Base-by-base conservation (phyloP, 225 moss, liverwort and hornwort species). In the Bryoerythrophyllum caledonicum region DNA sequence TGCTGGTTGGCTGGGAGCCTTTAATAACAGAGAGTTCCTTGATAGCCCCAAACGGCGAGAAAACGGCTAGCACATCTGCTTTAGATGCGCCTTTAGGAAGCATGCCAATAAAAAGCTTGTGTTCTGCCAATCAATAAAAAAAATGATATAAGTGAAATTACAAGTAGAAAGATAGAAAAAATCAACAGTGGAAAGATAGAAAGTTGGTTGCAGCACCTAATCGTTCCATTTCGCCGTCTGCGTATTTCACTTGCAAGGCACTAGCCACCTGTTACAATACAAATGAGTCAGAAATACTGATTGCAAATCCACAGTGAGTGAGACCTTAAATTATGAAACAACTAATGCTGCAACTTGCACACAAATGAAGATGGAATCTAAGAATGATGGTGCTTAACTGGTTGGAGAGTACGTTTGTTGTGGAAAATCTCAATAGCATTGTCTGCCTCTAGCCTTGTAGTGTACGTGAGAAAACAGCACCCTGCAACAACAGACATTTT, bases 21-120 rank as follows among this genome's bases (percentile, higher is more conserved):
- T 93, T 95, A 79, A 95, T 95, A 12, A 95, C 91, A 66, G 93
- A 95, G 4, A 95, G 83, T 62, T 95, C 95, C 74, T 83, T 95
- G 32, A 95, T 85, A 54, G 65, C 65, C 52, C 95, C 95, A 60
- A 82, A 90, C 7, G 82, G 88, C 8, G 84, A 90, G 67, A 95
- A 95, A 41, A 91, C 80, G 61, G 67, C 79, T 79, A 87, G 84
- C 64, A 95, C 95, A 66, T 95, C 95, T 71, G 91, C 82, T 74
- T 95, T 93, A 13, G 91, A 81, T 74, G 93, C 93, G 16, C 89
- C 83, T 60, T 93, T 95, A 4, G 95, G 95, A 75, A 95, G 77
- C 95, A 95, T 95, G 71, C 95, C 95, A 75, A 95, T 88, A 68
- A 95, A 95, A 75, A 95, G 79, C 80, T 95, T 93, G 91, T 95